A percentile compares a stretch with the other conserved stretches of the same genome.
Evolutionary conservation across 2,329 filamentous ascomycete genomes (phyloP).

Genomic region (Fusarium succisae): DNA sequence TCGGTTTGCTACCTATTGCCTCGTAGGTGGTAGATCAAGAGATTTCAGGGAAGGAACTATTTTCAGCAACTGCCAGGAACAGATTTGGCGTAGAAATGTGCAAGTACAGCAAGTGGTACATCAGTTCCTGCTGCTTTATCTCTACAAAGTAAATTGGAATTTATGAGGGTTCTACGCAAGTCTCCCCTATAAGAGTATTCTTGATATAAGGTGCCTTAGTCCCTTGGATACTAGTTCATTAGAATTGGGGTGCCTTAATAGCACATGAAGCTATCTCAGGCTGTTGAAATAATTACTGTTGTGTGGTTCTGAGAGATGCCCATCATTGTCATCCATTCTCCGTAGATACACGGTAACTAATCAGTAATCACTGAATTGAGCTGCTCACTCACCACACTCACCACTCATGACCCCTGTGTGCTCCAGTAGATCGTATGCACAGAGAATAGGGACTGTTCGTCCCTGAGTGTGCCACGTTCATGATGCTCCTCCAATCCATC

Average conservation of each 20-base stretch:
- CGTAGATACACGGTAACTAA: not conserved
- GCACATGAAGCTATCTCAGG: not conserved
- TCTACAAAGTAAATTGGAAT: not conserved
- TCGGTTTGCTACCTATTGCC: not conserved
- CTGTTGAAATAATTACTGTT: not conserved
- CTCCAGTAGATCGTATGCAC: not conserved
- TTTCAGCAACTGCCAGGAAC: not conserved
- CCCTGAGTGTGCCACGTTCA: conserved; percentile 40
- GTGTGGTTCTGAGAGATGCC: not conserved
- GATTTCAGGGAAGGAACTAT: not conserved
- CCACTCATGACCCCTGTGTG: not conserved
- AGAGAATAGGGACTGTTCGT: not conserved
- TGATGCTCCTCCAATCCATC: conserved; percentile 24
- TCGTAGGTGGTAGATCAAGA: not conserved
- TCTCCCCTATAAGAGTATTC: not conserved
- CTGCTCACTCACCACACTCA: not conserved
- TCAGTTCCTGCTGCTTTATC: not conserved
- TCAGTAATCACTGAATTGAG: not conserved
- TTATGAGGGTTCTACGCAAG: not conserved
- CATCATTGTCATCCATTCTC: not conserved
- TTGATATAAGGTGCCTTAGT: not conserved
- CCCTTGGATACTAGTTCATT: not conserved
- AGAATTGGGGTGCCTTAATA: not conserved
- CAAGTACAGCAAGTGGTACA: not conserved
- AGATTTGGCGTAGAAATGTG: not conserved